These are phyloP conservation scores for Monilinia fructigena DNA, from an alignment of 2,329 filamentous ascomycete species.

Conservation along the genomic window DNA sequence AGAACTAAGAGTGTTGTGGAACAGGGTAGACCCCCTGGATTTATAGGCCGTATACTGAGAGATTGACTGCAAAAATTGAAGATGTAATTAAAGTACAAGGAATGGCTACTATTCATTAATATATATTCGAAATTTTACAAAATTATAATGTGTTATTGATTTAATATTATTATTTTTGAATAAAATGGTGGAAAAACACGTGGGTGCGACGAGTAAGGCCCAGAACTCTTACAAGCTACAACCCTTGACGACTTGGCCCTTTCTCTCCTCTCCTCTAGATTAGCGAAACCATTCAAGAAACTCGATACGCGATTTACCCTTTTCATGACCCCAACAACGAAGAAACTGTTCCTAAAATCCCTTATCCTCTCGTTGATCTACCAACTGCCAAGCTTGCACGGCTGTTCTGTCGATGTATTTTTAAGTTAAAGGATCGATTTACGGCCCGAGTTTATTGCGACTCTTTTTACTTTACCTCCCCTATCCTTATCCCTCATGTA, in stretches of 20 bases:
- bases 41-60: no score
- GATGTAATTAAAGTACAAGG: no score
- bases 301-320: conserved; percentile 10
- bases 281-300: background rate
- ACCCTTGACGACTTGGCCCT: background rate
- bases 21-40: no score
- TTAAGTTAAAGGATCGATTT: conserved; percentile 10
- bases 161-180: no score
- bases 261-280: no score
- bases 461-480: conserved; percentile 1
- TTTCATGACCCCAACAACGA: background rate
- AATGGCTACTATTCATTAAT: no score
- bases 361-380: conserved; percentile 7
- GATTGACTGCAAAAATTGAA: no score
- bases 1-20: no score
- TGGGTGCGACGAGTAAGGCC: no score
- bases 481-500: conserved; percentile 5
- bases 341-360: background rate
- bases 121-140: no score
- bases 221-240: background rate
- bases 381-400: conserved; percentile 12
- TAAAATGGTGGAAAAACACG: no score
- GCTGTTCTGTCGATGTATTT: conserved; percentile 4
- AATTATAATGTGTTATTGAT: no score
- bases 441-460: conserved; percentile 18